These are phyloP conservation scores for Nemania sp. DNA, from an alignment of 2,329 filamentous ascomycete species.

Conservation along the genomic window DNA sequence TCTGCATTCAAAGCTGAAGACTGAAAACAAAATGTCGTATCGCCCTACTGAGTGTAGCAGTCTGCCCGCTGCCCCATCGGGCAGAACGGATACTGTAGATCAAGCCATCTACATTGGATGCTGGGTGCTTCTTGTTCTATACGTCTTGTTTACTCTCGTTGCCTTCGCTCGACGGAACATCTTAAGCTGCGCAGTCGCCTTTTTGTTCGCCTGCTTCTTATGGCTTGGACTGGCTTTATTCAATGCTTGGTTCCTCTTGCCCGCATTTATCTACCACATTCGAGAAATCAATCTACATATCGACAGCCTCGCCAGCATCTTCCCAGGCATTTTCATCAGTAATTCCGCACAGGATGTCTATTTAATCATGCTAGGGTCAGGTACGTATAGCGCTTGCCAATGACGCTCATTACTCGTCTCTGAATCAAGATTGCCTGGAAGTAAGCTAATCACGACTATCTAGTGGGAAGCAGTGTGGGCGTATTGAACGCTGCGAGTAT, in stretches of 20 bases:
- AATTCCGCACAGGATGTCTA: slow-evolving; percentile 23
- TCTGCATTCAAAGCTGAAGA: no score
- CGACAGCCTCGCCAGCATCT: background rate
- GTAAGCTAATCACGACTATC: background rate
- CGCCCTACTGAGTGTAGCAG: background rate
- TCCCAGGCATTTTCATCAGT: slow-evolving; percentile 18
- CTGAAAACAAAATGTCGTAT: background rate
- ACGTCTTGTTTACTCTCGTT: slow-evolving; percentile 26
- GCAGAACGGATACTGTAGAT: slow-evolving; percentile 11
- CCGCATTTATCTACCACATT: slow-evolving; percentile 25
- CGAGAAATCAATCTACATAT: slow-evolving; percentile 12
- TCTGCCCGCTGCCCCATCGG: background rate
- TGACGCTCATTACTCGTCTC: no score
- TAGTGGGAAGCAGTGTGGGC: slow-evolving; percentile 30
- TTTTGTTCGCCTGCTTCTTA: slow-evolving; percentile 31
- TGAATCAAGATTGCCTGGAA: background rate
- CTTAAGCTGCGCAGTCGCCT: slow-evolving; percentile 24
- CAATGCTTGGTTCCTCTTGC: slow-evolving; percentile 33
- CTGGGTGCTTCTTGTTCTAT: slow-evolving; percentile 28
- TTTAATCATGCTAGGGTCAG: slow-evolving; percentile 30
- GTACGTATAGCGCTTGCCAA: slow-evolving; percentile 11
- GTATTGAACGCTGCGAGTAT: slow-evolving; percentile 31
- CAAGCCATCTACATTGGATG: slow-evolving; percentile 30
- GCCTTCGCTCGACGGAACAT: slow-evolving; percentile 26
- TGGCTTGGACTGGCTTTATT: slow-evolving; percentile 29